phyloP scores from a whole-genome alignment of 495 filamentous ascomycete genomes.

The Penicillium soppii region DNA sequence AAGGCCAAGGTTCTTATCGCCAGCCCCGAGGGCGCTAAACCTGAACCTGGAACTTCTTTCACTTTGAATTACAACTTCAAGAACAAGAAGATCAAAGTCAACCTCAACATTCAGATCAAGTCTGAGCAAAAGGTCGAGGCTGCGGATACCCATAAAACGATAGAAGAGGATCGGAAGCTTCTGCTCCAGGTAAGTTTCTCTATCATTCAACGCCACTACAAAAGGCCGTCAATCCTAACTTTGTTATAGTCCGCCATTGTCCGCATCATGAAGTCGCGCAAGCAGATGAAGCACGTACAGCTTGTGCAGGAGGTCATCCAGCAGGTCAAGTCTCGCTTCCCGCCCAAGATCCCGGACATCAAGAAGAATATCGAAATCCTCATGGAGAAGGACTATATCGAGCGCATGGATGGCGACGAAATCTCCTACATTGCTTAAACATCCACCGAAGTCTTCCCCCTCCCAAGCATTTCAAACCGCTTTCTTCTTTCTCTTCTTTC shows the following conservation, averaged over 20 bases:
- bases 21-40: slow-evolving; percentile 68
- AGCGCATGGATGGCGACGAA: slow-evolving; percentile 90
- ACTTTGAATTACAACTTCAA: slow-evolving; percentile 91
- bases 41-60: slow-evolving; percentile 72
- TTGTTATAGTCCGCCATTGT: slow-evolving; percentile 85
- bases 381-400: slow-evolving; percentile 98
- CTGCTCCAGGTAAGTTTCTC: slow-evolving; percentile 81
- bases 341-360: slow-evolving; percentile 90
- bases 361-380: slow-evolving; percentile 99
- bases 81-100: slow-evolving; percentile 95
- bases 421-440: slow-evolving; percentile 81
- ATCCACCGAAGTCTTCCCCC: neutral
- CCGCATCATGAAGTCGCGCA: slow-evolving; percentile 98
- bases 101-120: slow-evolving; percentile 92
- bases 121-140: slow-evolving; percentile 92
- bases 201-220: neutral
- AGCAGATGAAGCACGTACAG: slow-evolving; percentile 95
- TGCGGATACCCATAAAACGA: slow-evolving; percentile 98
- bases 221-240: slow-evolving; percentile 24
- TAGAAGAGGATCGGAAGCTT: slow-evolving; percentile 96
- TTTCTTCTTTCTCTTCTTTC: slow-evolving; percentile 7
- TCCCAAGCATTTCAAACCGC: neutral
- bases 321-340: slow-evolving; percentile 92
- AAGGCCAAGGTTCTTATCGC: slow-evolving; percentile 85
- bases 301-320: slow-evolving; percentile 92